Percentiles rank a stretch among this genome's conserved stretches.
These are phyloP conservation scores for Primulina huaijiensis DNA, from an alignment of 257 asterid genomes.

Conservation along the genomic window DNA sequence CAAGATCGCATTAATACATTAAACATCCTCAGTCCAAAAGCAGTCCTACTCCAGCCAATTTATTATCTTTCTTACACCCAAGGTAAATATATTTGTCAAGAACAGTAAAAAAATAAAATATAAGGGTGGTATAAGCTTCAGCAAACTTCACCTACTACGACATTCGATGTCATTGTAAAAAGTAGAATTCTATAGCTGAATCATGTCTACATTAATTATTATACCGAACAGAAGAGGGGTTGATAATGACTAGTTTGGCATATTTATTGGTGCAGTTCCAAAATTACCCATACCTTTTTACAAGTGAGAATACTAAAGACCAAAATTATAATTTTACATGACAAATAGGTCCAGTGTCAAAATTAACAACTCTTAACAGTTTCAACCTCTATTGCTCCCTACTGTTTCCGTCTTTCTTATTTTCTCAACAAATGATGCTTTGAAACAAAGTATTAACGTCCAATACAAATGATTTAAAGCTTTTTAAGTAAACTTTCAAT, in stretches of 20 bases:
- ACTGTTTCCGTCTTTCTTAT: neutral
- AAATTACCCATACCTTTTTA: neutral
- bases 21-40: conserved; percentile 4
- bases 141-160: conserved; percentile 3
- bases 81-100: conserved; percentile 9
- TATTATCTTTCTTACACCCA: neutral
- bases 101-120: neutral
- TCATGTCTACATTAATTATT: neutral
- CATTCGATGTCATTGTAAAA: conserved; percentile 5
- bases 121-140: neutral
- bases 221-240: neutral
- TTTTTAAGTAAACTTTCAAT: neutral
- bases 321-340: too few species aligned
- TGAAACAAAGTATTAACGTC: neutral
- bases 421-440: neutral
- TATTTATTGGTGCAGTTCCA: neutral
- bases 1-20: neutral
- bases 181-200: conserved; percentile 16
- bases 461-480: neutral
- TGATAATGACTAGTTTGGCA: neutral
- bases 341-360: neutral
- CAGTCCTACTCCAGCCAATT: conserved; percentile 6
- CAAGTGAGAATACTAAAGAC: neutral
- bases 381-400: neutral
- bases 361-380: neutral